Percentiles rank a stretch among this genome's conserved stretches.
Evolutionary conservation across 306 rosid genomes (phyloP).

Genomic region (Pachyrhizus erosus): DNA sequence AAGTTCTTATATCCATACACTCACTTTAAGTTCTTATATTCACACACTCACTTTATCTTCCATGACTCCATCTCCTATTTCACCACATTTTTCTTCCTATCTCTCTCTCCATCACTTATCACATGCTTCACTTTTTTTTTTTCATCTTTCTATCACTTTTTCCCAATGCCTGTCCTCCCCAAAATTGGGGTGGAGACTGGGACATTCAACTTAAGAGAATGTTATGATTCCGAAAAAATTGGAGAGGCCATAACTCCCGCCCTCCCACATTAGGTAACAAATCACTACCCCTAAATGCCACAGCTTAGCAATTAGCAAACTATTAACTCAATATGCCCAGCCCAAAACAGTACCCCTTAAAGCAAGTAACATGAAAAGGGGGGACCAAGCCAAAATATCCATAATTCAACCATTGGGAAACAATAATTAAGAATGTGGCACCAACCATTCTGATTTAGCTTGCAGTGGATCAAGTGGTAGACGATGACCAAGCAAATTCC

Average conservation of each 20-base stretch:
- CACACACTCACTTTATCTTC: background rate
- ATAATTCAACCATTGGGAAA: background rate
- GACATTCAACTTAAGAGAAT: background rate
- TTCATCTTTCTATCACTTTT: no score
- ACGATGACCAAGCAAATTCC: slow-evolving; percentile 88
- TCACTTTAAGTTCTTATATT: background rate
- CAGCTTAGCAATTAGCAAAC: slow-evolving; percentile 40
- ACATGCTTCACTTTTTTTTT: background rate
- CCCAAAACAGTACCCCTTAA: slow-evolving; percentile 1
- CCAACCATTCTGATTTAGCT: slow-evolving; percentile 96
- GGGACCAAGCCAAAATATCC: background rate
- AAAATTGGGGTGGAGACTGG: background rate
- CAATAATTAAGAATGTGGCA: slow-evolving; percentile 32
- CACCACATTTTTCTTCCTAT: background rate
- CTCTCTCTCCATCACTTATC: background rate
- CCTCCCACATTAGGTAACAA: background rate
- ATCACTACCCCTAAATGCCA: background rate
- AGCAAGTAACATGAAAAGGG: slow-evolving; percentile 1
- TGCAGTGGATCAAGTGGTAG: slow-evolving; percentile 60
- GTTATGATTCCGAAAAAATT: background rate
- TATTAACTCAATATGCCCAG: slow-evolving; percentile 29
- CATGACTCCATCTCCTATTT: background rate
- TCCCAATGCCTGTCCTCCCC: no score
- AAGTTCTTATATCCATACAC: background rate
- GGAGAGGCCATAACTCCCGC: background rate